A percentile compares a stretch with the other conserved stretches of the same genome.
These are phyloP conservation scores for Phialocephala sp. DNA, from an alignment of 2,329 filamentous ascomycete genomes.

Conservation along the genomic window DNA sequence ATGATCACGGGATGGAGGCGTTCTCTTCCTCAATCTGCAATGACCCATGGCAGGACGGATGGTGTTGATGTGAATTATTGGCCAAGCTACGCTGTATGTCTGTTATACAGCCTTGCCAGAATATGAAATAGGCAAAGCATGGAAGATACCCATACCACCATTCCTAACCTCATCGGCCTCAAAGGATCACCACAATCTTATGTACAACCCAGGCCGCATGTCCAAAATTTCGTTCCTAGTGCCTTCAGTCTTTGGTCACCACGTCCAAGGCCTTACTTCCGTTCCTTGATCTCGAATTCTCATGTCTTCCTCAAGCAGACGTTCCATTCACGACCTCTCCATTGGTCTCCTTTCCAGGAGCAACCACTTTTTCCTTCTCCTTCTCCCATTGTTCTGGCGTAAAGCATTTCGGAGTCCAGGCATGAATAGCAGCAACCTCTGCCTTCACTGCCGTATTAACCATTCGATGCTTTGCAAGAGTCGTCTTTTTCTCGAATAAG, in stretches of 20 bases:
- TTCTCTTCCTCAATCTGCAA: neutral
- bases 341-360: constrained; percentile 42
- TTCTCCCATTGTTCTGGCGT: constrained; percentile 78
- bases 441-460: constrained; percentile 71
- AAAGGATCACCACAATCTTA: neutral
- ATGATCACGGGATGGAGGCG: neutral
- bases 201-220: neutral
- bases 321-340: constrained; percentile 42
- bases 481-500: constrained; percentile 63
- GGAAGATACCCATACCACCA: neutral
- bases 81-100: constrained; percentile 5
- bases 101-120: constrained; percentile 7
- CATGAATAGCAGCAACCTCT: constrained; percentile 76
- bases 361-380: constrained; percentile 38
- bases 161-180: neutral
- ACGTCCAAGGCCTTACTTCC: neutral
- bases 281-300: constrained; percentile 5
- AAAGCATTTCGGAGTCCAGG: constrained; percentile 77
- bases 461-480: constrained; percentile 70
- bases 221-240: neutral
- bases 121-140: constrained; percentile 4
- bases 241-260: neutral
- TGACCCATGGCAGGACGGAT: neutral
- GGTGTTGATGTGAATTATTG: neutral
- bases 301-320: constrained; percentile 38